Evolutionary conservation across 148 eudicot genomes (phyloP), one percentile per base, ranked within the genome.

Genomic region (Camellia japonica): DNA sequence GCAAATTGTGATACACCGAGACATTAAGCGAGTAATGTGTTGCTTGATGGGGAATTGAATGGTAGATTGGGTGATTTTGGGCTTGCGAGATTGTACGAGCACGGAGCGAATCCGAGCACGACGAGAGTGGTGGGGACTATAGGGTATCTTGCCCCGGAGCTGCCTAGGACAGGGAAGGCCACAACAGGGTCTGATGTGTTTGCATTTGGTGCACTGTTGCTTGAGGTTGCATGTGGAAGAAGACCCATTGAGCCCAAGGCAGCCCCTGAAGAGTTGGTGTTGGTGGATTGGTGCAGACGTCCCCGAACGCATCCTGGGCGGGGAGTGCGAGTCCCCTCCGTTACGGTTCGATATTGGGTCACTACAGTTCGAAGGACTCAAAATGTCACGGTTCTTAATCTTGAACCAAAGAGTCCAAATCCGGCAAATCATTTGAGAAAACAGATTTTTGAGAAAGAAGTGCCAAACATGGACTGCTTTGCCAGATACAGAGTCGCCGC

Each of bases 11-110:
- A 73, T 91, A 7, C 93, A 91, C 56, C 68, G 93, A 74, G 95
- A 91, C 71, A 79, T 91, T 16, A 91, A 81, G 87, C 95, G 2
- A 87, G 93, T 49, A 90, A 91, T 77, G 90, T 91, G 72, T 87
- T 91, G 69, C 77, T 91, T 10, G 95, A 91, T 65, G 75, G 78
- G 7, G 89, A 88, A 68, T 63, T 91, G 70, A 90, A 88, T 80
- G 95, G 88, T 14, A 83, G 83, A 67, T 80, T 91, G 3, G 91
- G 91, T 2, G 91, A 91, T 73, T 91, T 91, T 16, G 95, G 95
- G 12, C 84, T 91, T 1, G 92, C 95, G 5, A 86, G 87, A 79
- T 67, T 90, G n/a, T 87, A 87, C 54, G 93, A 90, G 18, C 95
- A 90, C 30, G 93, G 86, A 12, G 42, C 83, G 1, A 80, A 87